Conservation (phyloP, 1,284 basidiomycete species). For the Ustilago lituana region DNA sequence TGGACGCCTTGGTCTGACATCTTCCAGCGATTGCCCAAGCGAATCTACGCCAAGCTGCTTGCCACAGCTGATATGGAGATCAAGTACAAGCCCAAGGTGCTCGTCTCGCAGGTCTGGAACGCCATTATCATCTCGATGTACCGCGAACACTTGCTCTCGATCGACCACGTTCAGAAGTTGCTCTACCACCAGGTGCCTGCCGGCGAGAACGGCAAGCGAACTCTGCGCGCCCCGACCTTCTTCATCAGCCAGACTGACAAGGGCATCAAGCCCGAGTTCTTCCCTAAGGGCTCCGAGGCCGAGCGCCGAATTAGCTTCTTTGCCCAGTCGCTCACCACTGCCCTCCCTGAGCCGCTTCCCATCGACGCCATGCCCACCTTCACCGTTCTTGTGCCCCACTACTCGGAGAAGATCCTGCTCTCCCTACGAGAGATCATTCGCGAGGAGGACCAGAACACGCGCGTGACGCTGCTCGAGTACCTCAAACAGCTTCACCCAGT, state of each 20-base stretch:
- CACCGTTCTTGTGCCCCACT: conserved; percentile 67
- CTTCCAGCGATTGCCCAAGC: conserved; percentile 67
- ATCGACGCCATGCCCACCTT: conserved; percentile 67
- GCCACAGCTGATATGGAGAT: conserved; percentile 68
- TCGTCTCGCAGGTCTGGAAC: conserved; percentile 68
- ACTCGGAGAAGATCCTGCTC: conserved; percentile 67
- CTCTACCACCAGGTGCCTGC: conserved; percentile 67
- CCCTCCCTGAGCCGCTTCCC: conserved; percentile 65
- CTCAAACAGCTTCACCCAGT: conserved; percentile 97
- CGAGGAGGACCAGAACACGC: conserved; percentile 68
- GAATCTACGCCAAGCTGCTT: conserved; percentile 67
- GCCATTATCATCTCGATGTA: conserved; percentile 68
- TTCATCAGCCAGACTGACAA: conserved; percentile 67
- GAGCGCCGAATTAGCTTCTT: conserved; percentile 68
- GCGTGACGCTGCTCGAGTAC: conserved; percentile 70
- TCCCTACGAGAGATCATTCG: conserved; percentile 67
- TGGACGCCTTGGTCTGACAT: conserved; percentile 68
- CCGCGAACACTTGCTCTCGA: conserved; percentile 66
- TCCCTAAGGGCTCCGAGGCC: conserved; percentile 67
- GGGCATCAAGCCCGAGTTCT: conserved; percentile 67
- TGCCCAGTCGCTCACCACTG: conserved; percentile 65
- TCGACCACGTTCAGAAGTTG: conserved; percentile 67
- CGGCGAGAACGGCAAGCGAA: conserved; percentile 66
- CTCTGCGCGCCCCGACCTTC: conserved; percentile 66
- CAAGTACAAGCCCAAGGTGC: conserved; percentile 68